phyloP scores from a whole-genome alignment of 768 basidiomycete genomes.

The Russula sp. region DNA sequence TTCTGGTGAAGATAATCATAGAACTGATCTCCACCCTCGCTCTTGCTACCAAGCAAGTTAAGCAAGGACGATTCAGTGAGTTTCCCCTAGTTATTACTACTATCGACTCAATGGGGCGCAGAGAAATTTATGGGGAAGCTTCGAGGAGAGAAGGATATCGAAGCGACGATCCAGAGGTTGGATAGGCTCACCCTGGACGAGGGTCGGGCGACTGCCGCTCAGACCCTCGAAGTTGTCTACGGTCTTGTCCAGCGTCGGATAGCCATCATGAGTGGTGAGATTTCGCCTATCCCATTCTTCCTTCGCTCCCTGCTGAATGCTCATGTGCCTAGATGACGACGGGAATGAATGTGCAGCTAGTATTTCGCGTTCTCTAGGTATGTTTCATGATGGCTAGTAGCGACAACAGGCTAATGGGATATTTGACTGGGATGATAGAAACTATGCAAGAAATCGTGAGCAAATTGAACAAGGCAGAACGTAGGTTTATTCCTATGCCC shows the following conservation, averaged over 20 bases:
- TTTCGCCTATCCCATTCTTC: neutral
- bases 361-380: neutral
- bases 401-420: too few relatives aligned
- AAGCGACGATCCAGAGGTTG: too few relatives aligned
- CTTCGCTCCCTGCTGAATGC: neutral
- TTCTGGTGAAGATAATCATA: neutral
- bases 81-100: neutral
- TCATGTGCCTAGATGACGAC: neutral
- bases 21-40: constrained; percentile 5
- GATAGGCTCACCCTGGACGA: too few relatives aligned
- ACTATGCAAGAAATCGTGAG: neutral
- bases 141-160: too few relatives aligned
- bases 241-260: constrained; percentile 1
- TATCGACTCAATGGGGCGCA: neutral
- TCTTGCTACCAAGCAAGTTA: constrained; percentile 11
- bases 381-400: too few relatives aligned
- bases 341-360: neutral
- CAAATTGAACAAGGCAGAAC: neutral
- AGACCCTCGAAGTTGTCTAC: neutral
- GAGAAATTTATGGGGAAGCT: constrained; percentile 14
- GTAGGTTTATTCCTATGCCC: neutral
- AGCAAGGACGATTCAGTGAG: constrained; percentile 10
- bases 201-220: too few relatives aligned
- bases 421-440: neutral
- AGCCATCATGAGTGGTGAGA: constrained; percentile 2